phyloP scores from a whole-genome alignment of 352 stramenopile genomes.

The Pythium phragmitis region DNA sequence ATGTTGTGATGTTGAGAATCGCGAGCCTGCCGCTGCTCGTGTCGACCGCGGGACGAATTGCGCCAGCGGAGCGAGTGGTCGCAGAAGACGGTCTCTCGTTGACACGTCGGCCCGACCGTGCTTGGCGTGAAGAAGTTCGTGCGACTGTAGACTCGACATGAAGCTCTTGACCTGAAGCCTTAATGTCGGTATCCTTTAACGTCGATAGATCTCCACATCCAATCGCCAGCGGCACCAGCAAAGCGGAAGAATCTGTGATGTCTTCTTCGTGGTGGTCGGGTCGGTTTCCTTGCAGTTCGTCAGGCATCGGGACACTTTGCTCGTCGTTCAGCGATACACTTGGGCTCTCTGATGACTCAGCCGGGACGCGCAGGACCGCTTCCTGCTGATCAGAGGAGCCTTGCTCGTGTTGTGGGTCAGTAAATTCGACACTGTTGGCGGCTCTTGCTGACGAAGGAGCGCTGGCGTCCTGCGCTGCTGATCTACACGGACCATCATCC shows the following conservation, averaged over 20 bases:
- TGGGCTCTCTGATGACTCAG: neutral
- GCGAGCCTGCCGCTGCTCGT: neutral
- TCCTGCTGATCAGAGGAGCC: neutral
- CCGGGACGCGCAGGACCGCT: neutral
- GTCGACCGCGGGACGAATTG: neutral
- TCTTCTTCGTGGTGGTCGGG: neutral
- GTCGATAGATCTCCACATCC: neutral
- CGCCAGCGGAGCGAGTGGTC: neutral
- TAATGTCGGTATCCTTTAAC: neutral
- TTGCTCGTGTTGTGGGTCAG: neutral
- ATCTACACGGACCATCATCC: neutral
- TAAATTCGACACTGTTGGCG: neutral
- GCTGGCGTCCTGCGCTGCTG: neutral
- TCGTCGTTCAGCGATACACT: neutral
- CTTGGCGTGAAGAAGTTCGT: neutral
- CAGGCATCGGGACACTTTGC: neutral
- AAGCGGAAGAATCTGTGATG: too few relatives aligned
- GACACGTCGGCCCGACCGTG: neutral
- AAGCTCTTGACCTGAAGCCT: neutral
- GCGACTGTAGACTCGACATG: neutral
- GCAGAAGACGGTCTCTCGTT: neutral
- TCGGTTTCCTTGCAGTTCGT: neutral
- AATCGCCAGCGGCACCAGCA: neutral
- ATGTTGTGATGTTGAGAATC: constrained; percentile 10
- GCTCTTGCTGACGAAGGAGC: neutral